A percentile compares a stretch with the other conserved stretches of the same genome.
Evolutionary conservation across 768 basidiomycete species (phyloP).

Genomic region (Collybiopsis confluens): DNA sequence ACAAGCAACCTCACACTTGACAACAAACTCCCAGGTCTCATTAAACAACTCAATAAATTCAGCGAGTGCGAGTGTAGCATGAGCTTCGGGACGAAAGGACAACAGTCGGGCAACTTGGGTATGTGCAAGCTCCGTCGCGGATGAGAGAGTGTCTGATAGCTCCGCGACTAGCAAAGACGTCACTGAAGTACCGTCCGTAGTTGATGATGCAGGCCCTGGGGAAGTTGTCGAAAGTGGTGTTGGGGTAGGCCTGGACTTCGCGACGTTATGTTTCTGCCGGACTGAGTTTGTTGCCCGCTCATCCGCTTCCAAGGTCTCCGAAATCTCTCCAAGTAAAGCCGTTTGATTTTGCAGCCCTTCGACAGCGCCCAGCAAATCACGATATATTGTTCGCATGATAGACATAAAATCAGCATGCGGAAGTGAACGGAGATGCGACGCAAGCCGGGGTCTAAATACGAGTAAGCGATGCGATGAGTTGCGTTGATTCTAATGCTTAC

Average conservation of each 20-base stretch:
- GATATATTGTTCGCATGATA: slow-evolving; percentile 59
- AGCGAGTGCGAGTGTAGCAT: slow-evolving; percentile 63
- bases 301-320: slow-evolving; percentile 41
- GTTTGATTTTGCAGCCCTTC: slow-evolving; percentile 65
- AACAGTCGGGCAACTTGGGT: slow-evolving; percentile 78
- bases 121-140: slow-evolving; percentile 83
- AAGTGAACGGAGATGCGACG: slow-evolving; percentile 60
- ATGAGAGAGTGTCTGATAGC: slow-evolving; percentile 69
- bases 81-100: slow-evolving; percentile 70
- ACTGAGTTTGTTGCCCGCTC: not conserved
- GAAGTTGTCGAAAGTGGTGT: not conserved
- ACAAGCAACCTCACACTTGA: slow-evolving; percentile 81
- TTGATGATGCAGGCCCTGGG: not conserved
- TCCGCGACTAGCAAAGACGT: slow-evolving; percentile 53
- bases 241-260: not conserved
- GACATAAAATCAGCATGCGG: slow-evolving; percentile 62
- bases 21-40: slow-evolving; percentile 85
- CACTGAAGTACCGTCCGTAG: not conserved
- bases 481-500: not conserved
- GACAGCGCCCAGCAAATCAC: slow-evolving; percentile 57
- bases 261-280: not conserved
- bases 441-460: slow-evolving; percentile 24
- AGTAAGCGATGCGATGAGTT: not conserved
- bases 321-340: slow-evolving; percentile 49
- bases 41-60: slow-evolving; percentile 83